phyloP scores from a whole-genome alignment of 1,284 basidiomycete genomes.

The Puccinia brachypodii region DNA sequence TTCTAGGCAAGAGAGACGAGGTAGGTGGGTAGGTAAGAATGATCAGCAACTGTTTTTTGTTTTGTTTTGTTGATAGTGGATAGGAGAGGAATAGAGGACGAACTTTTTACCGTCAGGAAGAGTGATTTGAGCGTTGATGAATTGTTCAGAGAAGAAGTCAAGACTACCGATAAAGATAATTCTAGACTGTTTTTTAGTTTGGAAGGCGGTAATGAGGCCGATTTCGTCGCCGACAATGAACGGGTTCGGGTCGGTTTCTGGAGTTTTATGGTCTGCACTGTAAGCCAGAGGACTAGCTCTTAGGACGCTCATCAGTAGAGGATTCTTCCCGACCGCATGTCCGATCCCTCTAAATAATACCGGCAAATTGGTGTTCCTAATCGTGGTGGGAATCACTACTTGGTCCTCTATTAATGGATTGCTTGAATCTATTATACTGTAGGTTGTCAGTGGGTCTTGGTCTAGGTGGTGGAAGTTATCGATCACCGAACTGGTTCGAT shows the following conservation, averaged over 20 bases:
- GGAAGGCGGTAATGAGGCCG: conserved; percentile 81
- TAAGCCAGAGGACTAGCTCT: conserved; percentile 66
- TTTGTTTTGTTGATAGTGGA: conserved; percentile 11
- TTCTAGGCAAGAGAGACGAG: neutral
- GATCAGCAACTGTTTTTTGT: neutral
- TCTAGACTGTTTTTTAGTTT: conserved; percentile 74
- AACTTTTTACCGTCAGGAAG: conserved; percentile 42
- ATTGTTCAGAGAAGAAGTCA: conserved; percentile 68
- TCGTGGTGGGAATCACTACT: conserved; percentile 66
- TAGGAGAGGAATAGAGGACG: conserved; percentile 1
- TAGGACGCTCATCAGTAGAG: conserved; percentile 77
- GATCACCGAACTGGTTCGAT: conserved; percentile 58
- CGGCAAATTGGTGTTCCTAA: conserved; percentile 57
- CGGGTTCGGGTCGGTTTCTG: conserved; percentile 62
- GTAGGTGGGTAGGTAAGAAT: neutral
- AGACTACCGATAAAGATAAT: conserved; percentile 78
- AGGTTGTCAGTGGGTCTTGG: conserved; percentile 60
- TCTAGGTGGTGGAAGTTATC: conserved; percentile 59
- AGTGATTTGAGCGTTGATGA: conserved; percentile 44
- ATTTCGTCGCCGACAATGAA: conserved; percentile 72
- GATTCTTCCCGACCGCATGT: conserved; percentile 73
- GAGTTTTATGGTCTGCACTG: conserved; percentile 59
- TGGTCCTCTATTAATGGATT: conserved; percentile 48
- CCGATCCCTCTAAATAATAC: conserved; percentile 75
- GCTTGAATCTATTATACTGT: conserved; percentile 51